A percentile compares a stretch with the other conserved stretches of the same genome.
Conservation (phyloP, 2,329 filamentous ascomycete species). For the Didymosphaeria variabile region DNA sequence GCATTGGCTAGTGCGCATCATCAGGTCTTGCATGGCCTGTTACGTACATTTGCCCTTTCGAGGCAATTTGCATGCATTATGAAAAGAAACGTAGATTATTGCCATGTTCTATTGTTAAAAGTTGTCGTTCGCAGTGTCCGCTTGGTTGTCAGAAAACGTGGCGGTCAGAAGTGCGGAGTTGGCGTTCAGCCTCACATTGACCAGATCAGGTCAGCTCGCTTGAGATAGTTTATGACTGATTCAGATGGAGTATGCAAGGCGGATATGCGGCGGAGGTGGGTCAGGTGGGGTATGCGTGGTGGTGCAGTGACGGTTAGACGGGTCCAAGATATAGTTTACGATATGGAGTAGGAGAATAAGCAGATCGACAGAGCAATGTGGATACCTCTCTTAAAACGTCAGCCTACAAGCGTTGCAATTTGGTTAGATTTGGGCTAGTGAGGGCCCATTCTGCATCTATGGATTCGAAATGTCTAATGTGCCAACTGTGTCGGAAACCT, state of each 20-base stretch:
- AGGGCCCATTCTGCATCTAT: no score
- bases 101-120: neutral
- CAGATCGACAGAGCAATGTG: no score
- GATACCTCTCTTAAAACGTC: no score
- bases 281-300: neutral
- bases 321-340: neutral
- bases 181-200: neutral
- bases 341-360: neutral
- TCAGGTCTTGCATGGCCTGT: neutral
- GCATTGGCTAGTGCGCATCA: neutral
- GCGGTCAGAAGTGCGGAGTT: slow-evolving; percentile 5
- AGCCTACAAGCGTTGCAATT: no score
- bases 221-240: neutral
- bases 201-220: neutral
- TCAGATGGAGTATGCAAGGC: neutral
- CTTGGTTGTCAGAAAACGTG: slow-evolving; percentile 2
- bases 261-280: neutral
- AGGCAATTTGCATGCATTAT: neutral
- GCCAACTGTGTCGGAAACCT: no score
- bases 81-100: neutral
- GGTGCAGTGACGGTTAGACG: neutral
- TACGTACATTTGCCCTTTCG: neutral
- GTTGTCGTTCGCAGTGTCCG: neutral
- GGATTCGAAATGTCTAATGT: no score
- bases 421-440: no score